These are phyloP conservation scores for Silene latifolia DNA, from an alignment of 148 eudicot genomes.

Conservation along the genomic window DNA sequence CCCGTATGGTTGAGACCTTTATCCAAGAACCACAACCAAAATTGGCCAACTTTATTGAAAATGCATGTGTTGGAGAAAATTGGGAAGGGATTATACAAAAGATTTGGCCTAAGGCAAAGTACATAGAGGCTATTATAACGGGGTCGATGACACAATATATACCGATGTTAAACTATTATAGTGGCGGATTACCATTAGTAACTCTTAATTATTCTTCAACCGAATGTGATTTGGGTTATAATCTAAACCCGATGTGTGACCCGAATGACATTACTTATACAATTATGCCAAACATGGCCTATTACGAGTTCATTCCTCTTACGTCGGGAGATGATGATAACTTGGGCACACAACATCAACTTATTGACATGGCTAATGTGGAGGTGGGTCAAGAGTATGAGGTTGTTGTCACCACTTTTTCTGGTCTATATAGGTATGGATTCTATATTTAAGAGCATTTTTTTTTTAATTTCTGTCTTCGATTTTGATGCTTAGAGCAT, in stretches of 20 bases:
- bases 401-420: slow-evolving; percentile 58
- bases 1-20: slow-evolving; percentile 1
- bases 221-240: slow-evolving; percentile 41
- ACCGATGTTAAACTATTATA: slow-evolving; percentile 1
- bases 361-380: slow-evolving; percentile 51
- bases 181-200: slow-evolving; percentile 1
- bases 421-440: background rate
- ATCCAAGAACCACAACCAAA: background rate
- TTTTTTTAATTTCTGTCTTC: too few relatives aligned
- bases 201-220: background rate
- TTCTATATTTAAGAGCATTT: too few relatives aligned
- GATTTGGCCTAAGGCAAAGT: slow-evolving; percentile 10
- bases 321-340: slow-evolving; percentile 7
- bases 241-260: slow-evolving; percentile 52
- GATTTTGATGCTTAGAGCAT: too few relatives aligned
- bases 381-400: slow-evolving; percentile 70
- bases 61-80: background rate
- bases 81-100: background rate
- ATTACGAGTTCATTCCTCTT: slow-evolving; percentile 73
- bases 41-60: background rate
- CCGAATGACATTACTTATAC: slow-evolving; percentile 66
- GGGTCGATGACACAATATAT: slow-evolving; percentile 9
- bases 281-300: slow-evolving; percentile 79
- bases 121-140: background rate
- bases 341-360: slow-evolving; percentile 13